phyloP scores from a whole-genome alignment of 495 filamentous ascomycete species.

The Penicillium turbatum region DNA sequence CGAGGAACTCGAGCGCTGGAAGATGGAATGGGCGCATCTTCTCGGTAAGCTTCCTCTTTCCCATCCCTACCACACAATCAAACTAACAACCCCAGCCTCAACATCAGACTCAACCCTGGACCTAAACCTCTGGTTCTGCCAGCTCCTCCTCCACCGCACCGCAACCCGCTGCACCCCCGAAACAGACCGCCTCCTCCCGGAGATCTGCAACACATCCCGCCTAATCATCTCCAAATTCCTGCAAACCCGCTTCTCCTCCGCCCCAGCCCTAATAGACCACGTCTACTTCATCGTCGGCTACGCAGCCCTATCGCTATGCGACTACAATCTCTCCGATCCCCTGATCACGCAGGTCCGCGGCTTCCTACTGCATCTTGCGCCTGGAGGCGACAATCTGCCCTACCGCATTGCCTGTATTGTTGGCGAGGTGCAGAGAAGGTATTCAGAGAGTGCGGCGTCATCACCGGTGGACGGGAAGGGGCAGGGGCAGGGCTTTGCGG shows the following conservation, averaged over 20 bases:
- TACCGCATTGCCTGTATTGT: constrained; percentile 33
- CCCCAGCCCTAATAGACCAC: constrained; percentile 35
- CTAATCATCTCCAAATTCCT: constrained; percentile 35
- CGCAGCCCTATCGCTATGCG: constrained; percentile 40
- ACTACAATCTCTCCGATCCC: constrained; percentile 35
- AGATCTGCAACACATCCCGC: constrained; percentile 33
- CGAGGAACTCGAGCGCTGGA: constrained; percentile 40
- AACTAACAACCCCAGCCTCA: constrained; percentile 10
- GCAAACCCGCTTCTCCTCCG: constrained; percentile 30
- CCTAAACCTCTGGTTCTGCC: constrained; percentile 39
- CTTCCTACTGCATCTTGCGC: constrained; percentile 36
- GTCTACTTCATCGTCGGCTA: constrained; percentile 39
- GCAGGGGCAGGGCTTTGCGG: no score
- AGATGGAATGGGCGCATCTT: constrained; percentile 39
- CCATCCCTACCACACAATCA: background rate
- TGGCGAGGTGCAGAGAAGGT: constrained; percentile 28
- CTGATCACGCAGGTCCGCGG: constrained; percentile 37
- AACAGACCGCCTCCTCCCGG: constrained; percentile 26
- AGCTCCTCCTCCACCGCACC: constrained; percentile 38
- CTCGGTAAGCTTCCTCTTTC: constrained; percentile 20
- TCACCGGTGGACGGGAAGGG: no score
- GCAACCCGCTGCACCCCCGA: constrained; percentile 28
- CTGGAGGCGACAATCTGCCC: constrained; percentile 36
- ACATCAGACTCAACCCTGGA: constrained; percentile 32
- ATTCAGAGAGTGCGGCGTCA: constrained; percentile 15